Conservation (phyloP, 345 rosid species). For the Euphorbia peplus region DNA sequence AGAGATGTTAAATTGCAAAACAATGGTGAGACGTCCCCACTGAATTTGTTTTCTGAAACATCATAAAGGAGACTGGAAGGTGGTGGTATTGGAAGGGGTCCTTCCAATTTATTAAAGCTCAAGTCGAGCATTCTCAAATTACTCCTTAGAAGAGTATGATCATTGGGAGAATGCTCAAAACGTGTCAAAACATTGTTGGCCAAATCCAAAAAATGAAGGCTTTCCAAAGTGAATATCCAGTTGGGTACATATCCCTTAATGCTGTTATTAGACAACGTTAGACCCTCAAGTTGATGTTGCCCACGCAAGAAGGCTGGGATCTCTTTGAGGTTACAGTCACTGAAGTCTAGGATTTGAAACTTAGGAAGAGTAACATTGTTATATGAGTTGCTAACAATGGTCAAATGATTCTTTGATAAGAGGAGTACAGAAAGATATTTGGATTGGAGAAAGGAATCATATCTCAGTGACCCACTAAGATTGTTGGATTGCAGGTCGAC, state of each 20-base stretch:
- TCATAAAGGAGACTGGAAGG: not conserved
- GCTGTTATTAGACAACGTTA: slow-evolving; percentile 22
- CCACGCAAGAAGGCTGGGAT: slow-evolving; percentile 24
- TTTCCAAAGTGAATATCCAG: not conserved
- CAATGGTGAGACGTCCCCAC: not conserved
- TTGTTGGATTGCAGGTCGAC: not conserved
- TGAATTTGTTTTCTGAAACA: not conserved
- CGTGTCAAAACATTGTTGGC: not conserved
- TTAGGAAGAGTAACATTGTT: not conserved
- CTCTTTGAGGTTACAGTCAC: slow-evolving; percentile 10
- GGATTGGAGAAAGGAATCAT: slow-evolving; percentile 10
- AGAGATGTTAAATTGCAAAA: slow-evolving; percentile 1
- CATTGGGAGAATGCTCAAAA: slow-evolving; percentile 1
- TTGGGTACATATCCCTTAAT: slow-evolving; percentile 12
- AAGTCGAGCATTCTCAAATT: not conserved
- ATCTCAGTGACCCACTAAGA: slow-evolving; percentile 16
- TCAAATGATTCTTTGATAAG: slow-evolving; percentile 16
- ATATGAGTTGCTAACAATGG: not conserved
- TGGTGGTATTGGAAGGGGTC: slow-evolving; percentile 10
- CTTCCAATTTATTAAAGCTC: not conserved
- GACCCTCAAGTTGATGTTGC: not conserved
- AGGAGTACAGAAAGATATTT: not conserved
- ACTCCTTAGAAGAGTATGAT: not conserved
- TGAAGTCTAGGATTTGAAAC: not conserved
- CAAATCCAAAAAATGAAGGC: not conserved